Evolutionary conservation across 1,139 yeast genomes (phyloP).

Genomic region (Nakaseomyces glabratus): DNA sequence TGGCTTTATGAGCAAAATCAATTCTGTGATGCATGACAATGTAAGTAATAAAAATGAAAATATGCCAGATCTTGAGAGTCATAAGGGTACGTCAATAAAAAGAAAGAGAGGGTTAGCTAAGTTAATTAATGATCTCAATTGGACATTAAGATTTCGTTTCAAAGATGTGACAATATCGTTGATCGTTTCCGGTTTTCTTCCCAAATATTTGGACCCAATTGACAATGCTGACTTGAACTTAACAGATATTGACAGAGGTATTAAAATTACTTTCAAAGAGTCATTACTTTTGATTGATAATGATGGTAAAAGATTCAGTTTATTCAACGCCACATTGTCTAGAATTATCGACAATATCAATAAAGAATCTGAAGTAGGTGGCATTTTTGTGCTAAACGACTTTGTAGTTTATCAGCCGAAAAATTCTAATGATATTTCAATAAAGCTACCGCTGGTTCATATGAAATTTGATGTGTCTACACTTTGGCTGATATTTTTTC

Average conservation of each 20-base stretch:
- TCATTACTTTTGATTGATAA: constrained; percentile 12
- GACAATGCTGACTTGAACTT: constrained; percentile 16
- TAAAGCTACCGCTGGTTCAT: constrained; percentile 16
- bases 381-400: constrained; percentile 15
- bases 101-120: no score
- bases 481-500: constrained; percentile 25
- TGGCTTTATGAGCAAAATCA: constrained; percentile 7
- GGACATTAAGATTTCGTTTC: constrained; percentile 21
- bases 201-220: constrained; percentile 21
- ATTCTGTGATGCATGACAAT: neutral
- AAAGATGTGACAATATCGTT: constrained; percentile 22
- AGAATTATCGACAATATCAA: constrained; percentile 19
- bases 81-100: neutral
- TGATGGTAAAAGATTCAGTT: constrained; percentile 11
- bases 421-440: constrained; percentile 1
- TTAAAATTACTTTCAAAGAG: constrained; percentile 18
- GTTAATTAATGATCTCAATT: constrained; percentile 12
- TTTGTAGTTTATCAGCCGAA: constrained; percentile 9
- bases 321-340: constrained; percentile 15
- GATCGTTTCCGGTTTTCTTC: constrained; percentile 19
- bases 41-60: neutral
- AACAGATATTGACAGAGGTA: constrained; percentile 22
- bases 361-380: constrained; percentile 11
- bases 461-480: constrained; percentile 24
- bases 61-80: neutral